phyloP scores from a whole-genome alignment of 495 filamentous ascomycete species.

The Sphaerosporella brunnea region DNA sequence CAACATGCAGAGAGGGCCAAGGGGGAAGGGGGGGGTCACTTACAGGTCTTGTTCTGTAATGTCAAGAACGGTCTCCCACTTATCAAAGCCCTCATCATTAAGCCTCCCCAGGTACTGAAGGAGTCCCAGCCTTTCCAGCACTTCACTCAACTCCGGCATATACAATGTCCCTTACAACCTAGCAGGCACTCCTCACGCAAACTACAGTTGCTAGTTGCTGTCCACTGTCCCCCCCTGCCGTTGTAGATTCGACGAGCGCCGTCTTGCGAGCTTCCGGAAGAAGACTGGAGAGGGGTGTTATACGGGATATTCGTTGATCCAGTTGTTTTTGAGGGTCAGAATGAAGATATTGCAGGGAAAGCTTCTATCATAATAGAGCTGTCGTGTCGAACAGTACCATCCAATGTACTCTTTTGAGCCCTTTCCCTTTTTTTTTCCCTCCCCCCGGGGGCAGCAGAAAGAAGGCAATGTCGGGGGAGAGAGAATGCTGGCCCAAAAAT shows the following conservation, averaged over 20 bases:
- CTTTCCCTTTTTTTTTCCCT: background rate
- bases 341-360: background rate
- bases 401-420: background rate
- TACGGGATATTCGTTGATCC: no score
- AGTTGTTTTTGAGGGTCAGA: no score
- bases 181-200: slow-evolving; percentile 2
- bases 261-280: no score
- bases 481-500: no score
- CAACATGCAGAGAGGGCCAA: slow-evolving; percentile 3
- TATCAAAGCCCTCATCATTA: slow-evolving; percentile 59
- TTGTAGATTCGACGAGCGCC: background rate
- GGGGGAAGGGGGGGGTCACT: slow-evolving; percentile 23
- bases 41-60: slow-evolving; percentile 68
- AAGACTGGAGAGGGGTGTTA: no score
- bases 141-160: slow-evolving; percentile 41
- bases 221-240: background rate
- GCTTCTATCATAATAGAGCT: slow-evolving; percentile 1
- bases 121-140: slow-evolving; percentile 54
- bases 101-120: slow-evolving; percentile 52
- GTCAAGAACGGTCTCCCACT: slow-evolving; percentile 61
- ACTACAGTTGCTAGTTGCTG: background rate
- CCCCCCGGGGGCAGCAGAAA: no score
- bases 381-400: background rate
- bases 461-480: no score
- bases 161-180: slow-evolving; percentile 25